Evolutionary conservation across 2,329 filamentous ascomycete genomes (phyloP), one percentile per base, ranked within the genome.

Genomic region (Fusarium sp.): DNA sequence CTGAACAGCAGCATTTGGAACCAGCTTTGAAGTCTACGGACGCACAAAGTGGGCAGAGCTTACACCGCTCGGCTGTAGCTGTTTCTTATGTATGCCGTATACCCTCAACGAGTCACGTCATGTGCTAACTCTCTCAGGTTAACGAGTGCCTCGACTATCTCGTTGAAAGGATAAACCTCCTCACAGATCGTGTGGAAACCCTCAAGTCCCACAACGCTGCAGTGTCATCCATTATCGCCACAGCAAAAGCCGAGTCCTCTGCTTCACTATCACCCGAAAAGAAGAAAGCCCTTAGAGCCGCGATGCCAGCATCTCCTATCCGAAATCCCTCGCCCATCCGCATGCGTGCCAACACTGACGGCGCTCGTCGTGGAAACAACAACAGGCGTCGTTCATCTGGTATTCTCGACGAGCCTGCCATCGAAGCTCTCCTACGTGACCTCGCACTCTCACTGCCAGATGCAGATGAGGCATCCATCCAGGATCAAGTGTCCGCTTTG

Each of bases 1-100:
- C 89, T 2, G 88, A 92, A 67, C 86, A 90, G 69, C 88, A 91
- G 72, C 85, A 89, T 67, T 81, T 90, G 7, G 84, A 87, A 60
- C 90, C 90, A 0, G 87, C 90, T 2, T 77, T 87, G 8, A 77
- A 79, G 55, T 78, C 80, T 1, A 74, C 84, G 6, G 77, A 82
- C 9, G 76, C 79, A 4, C 81, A 78, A 55, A 82, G 80, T 48
- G 80, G 81, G 1, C 78, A 82, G 36, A 81, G 78, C 21, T 66
- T 83, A n/a, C 76, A 76, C 11, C 80, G 81, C 33, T 82, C 85
- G 1, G 78, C 80, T 0, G 78, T 79, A 7, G 84, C 85, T 4
- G 70, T 87, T 3, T 74, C 79, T 70, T 88, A 88, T 66, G 86
- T 88, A 74, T 33, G 83, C 76, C 18, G 15, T 5, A 15, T 14